A percentile compares a stretch with the other conserved stretches of the same genome.
Conservation (phyloP, 2,329 filamentous ascomycete genomes). For the Bipolaris oryzae region DNA sequence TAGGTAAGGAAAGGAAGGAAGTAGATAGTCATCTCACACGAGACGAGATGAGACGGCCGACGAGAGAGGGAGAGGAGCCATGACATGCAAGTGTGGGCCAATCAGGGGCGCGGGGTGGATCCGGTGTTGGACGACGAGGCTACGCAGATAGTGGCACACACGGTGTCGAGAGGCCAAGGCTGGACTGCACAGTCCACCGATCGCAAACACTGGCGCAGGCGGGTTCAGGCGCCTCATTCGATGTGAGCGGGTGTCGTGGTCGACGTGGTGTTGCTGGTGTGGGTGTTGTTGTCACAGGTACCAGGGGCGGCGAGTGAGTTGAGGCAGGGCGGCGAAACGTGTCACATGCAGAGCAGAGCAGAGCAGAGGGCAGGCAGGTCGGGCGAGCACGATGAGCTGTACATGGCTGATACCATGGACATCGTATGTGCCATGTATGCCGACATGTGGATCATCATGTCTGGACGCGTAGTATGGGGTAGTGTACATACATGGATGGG, state of each 20-base stretch:
- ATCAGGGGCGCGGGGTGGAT: too few relatives aligned
- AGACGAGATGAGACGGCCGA: too few relatives aligned
- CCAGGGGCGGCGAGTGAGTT: constrained; percentile 6
- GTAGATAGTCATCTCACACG: too few relatives aligned
- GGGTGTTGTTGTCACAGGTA: constrained; percentile 17
- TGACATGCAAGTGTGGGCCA: too few relatives aligned
- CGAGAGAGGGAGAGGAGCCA: too few relatives aligned
- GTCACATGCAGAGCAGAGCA: constrained; percentile 24
- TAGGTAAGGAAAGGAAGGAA: too few relatives aligned
- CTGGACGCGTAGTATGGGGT: not conserved
- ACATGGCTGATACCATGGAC: not conserved
- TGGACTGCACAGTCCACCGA: constrained; percentile 8
- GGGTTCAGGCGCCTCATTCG: not conserved
- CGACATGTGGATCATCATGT: not conserved
- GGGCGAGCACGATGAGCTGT: constrained; percentile 20
- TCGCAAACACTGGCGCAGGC: constrained; percentile 7
- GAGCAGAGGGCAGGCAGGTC: constrained; percentile 29
- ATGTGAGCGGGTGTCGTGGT: not conserved
- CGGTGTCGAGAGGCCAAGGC: not conserved
- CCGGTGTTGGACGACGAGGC: not conserved
- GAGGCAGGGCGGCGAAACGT: constrained; percentile 25
- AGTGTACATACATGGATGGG: not conserved
- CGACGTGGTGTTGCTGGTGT: not conserved
- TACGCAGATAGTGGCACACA: constrained; percentile 3
- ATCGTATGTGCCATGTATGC: not conserved